Percentiles rank a stretch among this genome's conserved stretches.
Conservation (phyloP, 257 asterid species). For the Handroanthus guayacan region DNA sequence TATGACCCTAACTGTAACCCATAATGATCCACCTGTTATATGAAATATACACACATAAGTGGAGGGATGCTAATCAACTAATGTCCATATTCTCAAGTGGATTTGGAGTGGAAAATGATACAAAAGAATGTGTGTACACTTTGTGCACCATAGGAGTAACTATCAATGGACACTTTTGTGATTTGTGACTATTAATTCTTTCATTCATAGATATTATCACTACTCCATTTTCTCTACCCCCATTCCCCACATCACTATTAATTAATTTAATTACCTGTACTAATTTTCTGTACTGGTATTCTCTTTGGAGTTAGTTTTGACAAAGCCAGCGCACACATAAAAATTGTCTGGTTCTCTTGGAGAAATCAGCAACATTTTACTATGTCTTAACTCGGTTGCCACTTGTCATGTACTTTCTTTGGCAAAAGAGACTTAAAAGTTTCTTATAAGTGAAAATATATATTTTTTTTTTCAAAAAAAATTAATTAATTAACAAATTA, state of each 20-base stretch:
- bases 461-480: background rate
- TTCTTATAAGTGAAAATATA: background rate
- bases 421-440: background rate
- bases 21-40: no score
- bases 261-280: background rate
- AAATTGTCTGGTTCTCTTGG: background rate
- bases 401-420: background rate
- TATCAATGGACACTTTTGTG: conserved; percentile 41
- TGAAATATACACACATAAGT: no score
- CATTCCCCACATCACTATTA: background rate
- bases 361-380: conserved; percentile 7
- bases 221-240: background rate
- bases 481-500: background rate
- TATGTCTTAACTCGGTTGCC: background rate
- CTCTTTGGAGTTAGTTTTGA: background rate
- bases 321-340: background rate
- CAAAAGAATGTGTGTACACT: background rate
- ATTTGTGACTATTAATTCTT: conserved; percentile 17
- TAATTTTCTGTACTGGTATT: background rate
- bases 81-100: conserved; percentile 43
- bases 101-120: background rate
- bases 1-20: no score
- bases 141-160: conserved; percentile 45
- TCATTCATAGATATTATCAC: background rate
- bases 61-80: conserved; percentile 4